Conservation (phyloP, 805 yeast genomes). For the Vanderwaltozyma verrucispora region DNA sequence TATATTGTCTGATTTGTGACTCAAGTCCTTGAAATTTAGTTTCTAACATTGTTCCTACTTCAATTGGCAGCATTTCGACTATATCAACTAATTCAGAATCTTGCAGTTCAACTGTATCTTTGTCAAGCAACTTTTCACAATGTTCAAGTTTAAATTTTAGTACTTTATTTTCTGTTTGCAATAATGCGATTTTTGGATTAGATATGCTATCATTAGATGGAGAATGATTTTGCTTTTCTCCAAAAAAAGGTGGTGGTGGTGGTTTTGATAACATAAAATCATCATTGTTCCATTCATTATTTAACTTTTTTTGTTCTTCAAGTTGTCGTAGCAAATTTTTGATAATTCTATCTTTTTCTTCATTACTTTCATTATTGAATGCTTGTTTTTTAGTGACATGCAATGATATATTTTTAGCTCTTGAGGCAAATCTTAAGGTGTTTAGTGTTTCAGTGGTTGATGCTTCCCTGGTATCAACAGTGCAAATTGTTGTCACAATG, state of each 20-base stretch:
- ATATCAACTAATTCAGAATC: slow-evolving; percentile 50
- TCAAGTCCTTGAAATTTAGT: slow-evolving; percentile 20
- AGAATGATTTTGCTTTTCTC: neutral
- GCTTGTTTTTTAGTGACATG: slow-evolving; percentile 43
- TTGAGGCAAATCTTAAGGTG: slow-evolving; percentile 71
- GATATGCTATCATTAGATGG: slow-evolving; percentile 5
- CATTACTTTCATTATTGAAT: slow-evolving; percentile 24
- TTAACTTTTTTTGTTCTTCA: slow-evolving; percentile 39
- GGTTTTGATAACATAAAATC: slow-evolving; percentile 1
- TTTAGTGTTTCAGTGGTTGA: slow-evolving; percentile 71
- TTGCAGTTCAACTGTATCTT: slow-evolving; percentile 40
- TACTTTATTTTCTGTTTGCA: slow-evolving; percentile 54
- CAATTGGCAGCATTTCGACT: slow-evolving; percentile 46
- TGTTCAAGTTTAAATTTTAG: slow-evolving; percentile 62
- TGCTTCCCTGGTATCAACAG: slow-evolving; percentile 57
- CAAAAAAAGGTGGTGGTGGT: slow-evolving; percentile 5
- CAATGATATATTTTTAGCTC: slow-evolving; percentile 72
- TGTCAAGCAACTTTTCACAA: slow-evolving; percentile 51
- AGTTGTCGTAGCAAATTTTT: slow-evolving; percentile 48
- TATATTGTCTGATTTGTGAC: slow-evolving; percentile 26
- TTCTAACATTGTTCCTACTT: slow-evolving; percentile 28
- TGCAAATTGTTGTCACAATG: slow-evolving; percentile 75
- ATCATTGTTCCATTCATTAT: neutral
- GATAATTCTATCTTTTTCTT: slow-evolving; percentile 41
- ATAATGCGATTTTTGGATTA: slow-evolving; percentile 31